Conservation (phyloP, 225 moss, liverwort and hornwort genomes). For the Sphagnum tenellum region DNA sequence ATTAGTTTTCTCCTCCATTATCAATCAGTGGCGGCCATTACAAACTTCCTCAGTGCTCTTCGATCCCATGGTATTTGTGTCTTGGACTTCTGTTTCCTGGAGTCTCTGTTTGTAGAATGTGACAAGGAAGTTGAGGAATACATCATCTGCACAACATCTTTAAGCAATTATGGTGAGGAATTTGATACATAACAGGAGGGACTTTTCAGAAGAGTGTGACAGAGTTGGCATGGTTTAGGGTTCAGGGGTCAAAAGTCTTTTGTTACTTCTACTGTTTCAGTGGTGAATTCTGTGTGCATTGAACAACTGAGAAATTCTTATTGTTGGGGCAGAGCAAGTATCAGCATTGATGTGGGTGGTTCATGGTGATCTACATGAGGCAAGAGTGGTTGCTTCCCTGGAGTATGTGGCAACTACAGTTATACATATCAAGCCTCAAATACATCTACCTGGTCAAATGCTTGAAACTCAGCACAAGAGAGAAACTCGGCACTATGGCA, state of each 20-base stretch:
- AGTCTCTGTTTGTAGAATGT: neutral
- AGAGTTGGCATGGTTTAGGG: no score
- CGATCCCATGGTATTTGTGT: constrained; percentile 47
- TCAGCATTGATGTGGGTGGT: constrained; percentile 61
- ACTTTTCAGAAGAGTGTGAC: no score
- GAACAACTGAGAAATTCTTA: neutral
- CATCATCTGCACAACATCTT: no score
- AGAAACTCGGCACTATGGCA: constrained; percentile 40
- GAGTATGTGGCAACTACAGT: constrained; percentile 66
- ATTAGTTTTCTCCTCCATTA: constrained; percentile 61
- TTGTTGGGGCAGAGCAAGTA: constrained; percentile 48
- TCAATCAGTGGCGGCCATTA: constrained; percentile 55
- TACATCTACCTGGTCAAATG: constrained; percentile 23
- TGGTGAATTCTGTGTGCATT: neutral
- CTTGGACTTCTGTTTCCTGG: neutral
- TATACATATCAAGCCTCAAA: constrained; percentile 40
- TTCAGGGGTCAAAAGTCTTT: no score
- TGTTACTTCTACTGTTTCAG: no score
- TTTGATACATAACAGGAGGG: no score
- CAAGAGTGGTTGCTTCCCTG: constrained; percentile 45
- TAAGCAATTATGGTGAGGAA: no score
- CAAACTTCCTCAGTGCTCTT: constrained; percentile 49
- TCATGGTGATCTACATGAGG: constrained; percentile 71
- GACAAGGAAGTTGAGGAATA: no score
- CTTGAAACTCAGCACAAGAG: constrained; percentile 2